Base-by-base conservation (phyloP, 306 rosid species). In the Sechiopsis laciniata region DNA sequence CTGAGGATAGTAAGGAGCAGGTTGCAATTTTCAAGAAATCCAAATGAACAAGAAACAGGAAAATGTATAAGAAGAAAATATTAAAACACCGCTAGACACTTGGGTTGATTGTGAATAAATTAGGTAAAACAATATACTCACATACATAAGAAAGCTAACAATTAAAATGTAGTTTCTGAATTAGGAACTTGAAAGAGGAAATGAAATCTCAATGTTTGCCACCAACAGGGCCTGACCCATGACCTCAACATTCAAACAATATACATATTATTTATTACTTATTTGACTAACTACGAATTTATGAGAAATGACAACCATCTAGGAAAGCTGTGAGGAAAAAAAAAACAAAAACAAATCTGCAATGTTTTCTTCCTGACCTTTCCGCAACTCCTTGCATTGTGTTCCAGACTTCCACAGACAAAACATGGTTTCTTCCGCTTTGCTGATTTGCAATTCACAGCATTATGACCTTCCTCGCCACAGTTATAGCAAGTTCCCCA, bases 401-500 rank as follows among this genome's bases (percentile, higher is more conserved):
- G 99, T 79, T 88, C 97, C 58, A 91, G 79, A 78, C 90, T 90
- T 78, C 99, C 95, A 66, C 99, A 95, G 65, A 88, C 88, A 83
- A 84, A 95, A 78, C 99, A 95, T 0, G 97, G 96, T 76, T 83
- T 95, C 87, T 73, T 88, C 52, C 92, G 85, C 81, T 67, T 91
- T 2, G 74, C 91, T 22, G 76, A 78, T 0, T 87, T 83, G 84
- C 99, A 95, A 60, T 91, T 89, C 12, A 82, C 90, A 0, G 95
- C 92, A 37, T 81, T 78, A 71, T 95, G 99, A 67, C 99, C 99
- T 76, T 85, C 96, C 87, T 89, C 97, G 0, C 97, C 99, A 68
- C 97, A 91, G 48, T 88, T 91, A 83, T 66, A 95, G 88, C 96
- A 95, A 6, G 87, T 19, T 52, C 92, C 99, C 97, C 99, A 95